phyloP scores from a whole-genome alignment of 345 rosid genomes.

The Jatropha curcas region DNA sequence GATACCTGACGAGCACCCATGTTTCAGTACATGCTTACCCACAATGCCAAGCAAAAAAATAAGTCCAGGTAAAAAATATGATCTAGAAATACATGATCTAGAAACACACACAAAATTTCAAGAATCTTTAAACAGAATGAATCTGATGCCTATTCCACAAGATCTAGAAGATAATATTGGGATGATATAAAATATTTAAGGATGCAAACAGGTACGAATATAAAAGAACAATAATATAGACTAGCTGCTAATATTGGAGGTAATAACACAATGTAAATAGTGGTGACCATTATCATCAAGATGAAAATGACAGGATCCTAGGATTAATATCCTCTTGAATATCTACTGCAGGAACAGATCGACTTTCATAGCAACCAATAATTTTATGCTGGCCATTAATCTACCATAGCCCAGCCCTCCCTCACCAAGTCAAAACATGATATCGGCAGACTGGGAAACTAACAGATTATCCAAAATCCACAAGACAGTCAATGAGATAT shows the following conservation, averaged over 20 bases:
- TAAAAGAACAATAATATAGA: background rate
- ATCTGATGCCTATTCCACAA: constrained; percentile 1
- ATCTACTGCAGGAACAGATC: background rate
- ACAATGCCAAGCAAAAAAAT: background rate
- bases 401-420: background rate
- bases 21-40: background rate
- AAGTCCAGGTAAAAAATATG: background rate
- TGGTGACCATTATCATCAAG: background rate
- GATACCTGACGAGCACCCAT: background rate
- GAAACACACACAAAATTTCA: background rate
- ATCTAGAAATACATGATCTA: background rate
- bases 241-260: background rate
- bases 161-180: background rate
- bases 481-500: background rate
- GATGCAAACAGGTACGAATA: background rate
- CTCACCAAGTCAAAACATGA: background rate
- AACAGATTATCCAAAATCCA: background rate
- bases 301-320: background rate
- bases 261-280: background rate
- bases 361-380: background rate
- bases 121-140: background rate
- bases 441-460: background rate
- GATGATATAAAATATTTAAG: background rate
- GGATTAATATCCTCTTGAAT: background rate
- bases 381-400: background rate